Evolutionary conservation across 768 basidiomycete species (phyloP), one percentile per base, ranked within the genome.

Genomic region (Symmetrospora coprosmae): DNA sequence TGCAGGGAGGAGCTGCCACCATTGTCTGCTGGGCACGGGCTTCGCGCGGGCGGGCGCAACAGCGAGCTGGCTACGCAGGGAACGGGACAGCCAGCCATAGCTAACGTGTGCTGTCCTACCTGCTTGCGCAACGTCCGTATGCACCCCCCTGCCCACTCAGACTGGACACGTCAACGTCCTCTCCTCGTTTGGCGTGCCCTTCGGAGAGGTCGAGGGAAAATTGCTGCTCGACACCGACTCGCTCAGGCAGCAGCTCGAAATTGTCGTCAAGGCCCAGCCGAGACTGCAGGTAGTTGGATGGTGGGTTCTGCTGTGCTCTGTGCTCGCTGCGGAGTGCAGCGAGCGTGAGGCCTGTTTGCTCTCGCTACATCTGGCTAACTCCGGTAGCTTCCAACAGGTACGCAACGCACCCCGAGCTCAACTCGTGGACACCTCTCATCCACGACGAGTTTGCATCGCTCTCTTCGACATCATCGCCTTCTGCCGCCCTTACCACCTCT

Each of bases 381-480:
- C 50, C 19, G 31, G 33, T n/a, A n/a, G 31, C 27, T 9, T 51
- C 31, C 19, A 16, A 27, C 19, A 61, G 62, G 62, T 63, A 63
- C 47, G 53, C 62, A n/a, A 63, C 62, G 25, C 23, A 35, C 4
- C 55, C 62, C n/a, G 34, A 63, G 34, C 62, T 63, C 45, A 63
- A 63, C 55, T 63, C 62, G 8, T 63, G 40, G 51, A 63, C 62
- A 16, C 62, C 62, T 35, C 35, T 63, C 23, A 63, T 63, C 53
- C 62, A 63, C 55, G 62, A 63, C 23, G 34, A 43, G 23, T 34
- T 23, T 31, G 23, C 35, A 3, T 34, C 27, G 25, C 53, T 46
- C 23, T 49, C 34, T 23, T 48, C 41, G 11, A 43, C 33, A 46
- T 39, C 45, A 46, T 30, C 19, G 35, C 19, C 47, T 38, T 30